phyloP scores from a whole-genome alignment of 345 rosid genomes.

The Populus davidiana region DNA sequence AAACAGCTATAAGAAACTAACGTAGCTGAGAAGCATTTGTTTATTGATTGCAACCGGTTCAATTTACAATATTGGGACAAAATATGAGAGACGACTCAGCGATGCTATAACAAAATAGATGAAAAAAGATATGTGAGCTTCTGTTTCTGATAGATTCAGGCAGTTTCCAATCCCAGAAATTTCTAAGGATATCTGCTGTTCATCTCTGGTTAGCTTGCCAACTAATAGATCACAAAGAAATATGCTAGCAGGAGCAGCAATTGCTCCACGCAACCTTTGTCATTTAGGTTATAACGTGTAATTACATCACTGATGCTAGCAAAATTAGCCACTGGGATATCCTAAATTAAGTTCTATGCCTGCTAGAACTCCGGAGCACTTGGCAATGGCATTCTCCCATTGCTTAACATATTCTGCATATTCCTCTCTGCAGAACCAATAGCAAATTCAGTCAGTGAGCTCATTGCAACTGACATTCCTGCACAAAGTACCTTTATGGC shows the following conservation, averaged over 20 bases:
- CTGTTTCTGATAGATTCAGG: too few species aligned
- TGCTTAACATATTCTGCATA: constrained; percentile 51
- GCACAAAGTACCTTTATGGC: constrained; percentile 79
- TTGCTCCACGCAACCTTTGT: constrained; percentile 6
- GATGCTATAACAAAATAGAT: too few species aligned
- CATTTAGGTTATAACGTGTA: constrained; percentile 1
- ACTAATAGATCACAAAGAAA: too few species aligned
- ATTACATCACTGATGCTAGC: neutral
- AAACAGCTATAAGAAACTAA: too few species aligned
- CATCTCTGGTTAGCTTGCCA: too few species aligned
- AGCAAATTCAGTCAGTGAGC: constrained; percentile 69
- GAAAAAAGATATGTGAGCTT: too few species aligned
- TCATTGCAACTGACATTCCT: constrained; percentile 83
- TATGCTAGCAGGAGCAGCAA: constrained; percentile 3
- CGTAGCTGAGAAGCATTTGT: too few species aligned
- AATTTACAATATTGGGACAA: too few species aligned
- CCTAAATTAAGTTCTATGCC: constrained; percentile 7
- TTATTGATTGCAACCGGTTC: too few species aligned
- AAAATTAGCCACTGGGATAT: neutral
- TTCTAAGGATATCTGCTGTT: too few species aligned
- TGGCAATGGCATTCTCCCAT: constrained; percentile 36
- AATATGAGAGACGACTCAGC: too few species aligned
- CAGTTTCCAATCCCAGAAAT: too few species aligned
- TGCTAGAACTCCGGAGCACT: constrained; percentile 12
- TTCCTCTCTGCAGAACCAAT: constrained; percentile 53